Evolutionary conservation across 768 basidiomycete genomes (phyloP), one percentile per base, ranked within the genome.

Genomic region (Erythrobasidium yunnanense): DNA sequence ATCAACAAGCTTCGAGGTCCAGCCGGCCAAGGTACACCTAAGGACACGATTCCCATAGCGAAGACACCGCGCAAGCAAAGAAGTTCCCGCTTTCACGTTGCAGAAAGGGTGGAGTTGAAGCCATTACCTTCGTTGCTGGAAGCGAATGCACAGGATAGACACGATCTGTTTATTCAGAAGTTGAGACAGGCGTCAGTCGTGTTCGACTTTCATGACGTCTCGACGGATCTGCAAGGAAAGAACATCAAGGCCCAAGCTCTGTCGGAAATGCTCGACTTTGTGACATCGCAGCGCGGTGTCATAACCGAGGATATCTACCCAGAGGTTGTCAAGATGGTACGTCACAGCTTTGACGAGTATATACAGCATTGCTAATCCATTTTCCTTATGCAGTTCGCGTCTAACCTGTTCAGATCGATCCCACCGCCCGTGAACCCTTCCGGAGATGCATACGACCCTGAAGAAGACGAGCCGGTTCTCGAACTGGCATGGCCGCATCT

Each of bases 401-500:
- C 87, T 75, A 99, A 99, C 79, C 86, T 99, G 71, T 99, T 99
- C 81, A 88, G 95, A 70, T 91, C 95, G 74, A 97, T 99, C 83
- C 95, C 95, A 78, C 95, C 95, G 73, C 95, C 92, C 47, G 93
- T 97, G 66, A 99, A 99, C 74, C 95, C 95, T 4, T 88, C 85
- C 13, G 95, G 95, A 58, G 95, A 99, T 76, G 95, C 93, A 1
- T 99, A 95, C 75, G 95, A 99, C 75, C 95, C 95, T 22, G 95
- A 99, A 78, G 95, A 99, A 78, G 95, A 99, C 73, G 95, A 99
- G 70, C 95, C 95, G 5, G 95, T 99, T 1, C 82, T 99, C 67
- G 95, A 99, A 76, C 87, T 97, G 65, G 95, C 95, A 27, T 99
- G 95, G 95, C 95, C 95, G 42, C 95, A 99, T 77, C 82, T 99